Base-by-base conservation (phyloP, 495 filamentous ascomycete species). In the Neurospora pannonica region DNA sequence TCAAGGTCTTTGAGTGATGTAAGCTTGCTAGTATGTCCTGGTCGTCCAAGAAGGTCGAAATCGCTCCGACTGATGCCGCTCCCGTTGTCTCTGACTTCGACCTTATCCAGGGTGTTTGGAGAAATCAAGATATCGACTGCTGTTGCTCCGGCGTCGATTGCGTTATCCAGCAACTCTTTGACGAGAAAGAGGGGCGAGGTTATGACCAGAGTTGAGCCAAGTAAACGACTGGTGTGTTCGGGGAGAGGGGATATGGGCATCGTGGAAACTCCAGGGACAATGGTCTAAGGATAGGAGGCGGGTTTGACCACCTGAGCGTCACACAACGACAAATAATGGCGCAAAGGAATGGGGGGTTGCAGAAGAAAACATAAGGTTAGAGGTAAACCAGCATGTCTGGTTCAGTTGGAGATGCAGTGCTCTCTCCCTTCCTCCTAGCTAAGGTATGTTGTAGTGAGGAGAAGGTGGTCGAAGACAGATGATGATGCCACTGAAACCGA, bases 161-260 rank as follows among this genome's bases (percentile, higher is more conserved):
- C 89, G 80, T 99, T 99, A 74, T 99, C 96, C 39, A 99, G 78
- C 11, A 98, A 88, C 79, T 99, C 96, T 80, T 99, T 99, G 71
- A 97, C 88, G 19, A 97, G 84, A 7, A 90, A 89, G 71, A 86
- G 86, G 11, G 95, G 86, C 70, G 93, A 91, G 5, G 90, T 88
- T 75, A 98, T 89, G 73, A 87, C 88, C 75, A 94, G 89, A 28
- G 90, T 84, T 9, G 94, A 93, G 71, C 92, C 90, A 71, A 98
- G 89, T 43, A 89, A 88, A 46, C 87, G 88, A 71, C 90, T 83
- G 62, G 92, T 89, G 34, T 85, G 81, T 38, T 86, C 84, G 3
- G 93, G 90, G 71, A 98, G 91, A 73, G 77, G 73, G 60, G 75
- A 75, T n/a, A 86, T 87, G 19, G 80, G 67, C 81, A 82, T 82